Percentiles rank a stretch among this genome's conserved stretches.
Conservation (phyloP, 176 grass and related monocot species). For the Dendrocalamus sinicus region DNA sequence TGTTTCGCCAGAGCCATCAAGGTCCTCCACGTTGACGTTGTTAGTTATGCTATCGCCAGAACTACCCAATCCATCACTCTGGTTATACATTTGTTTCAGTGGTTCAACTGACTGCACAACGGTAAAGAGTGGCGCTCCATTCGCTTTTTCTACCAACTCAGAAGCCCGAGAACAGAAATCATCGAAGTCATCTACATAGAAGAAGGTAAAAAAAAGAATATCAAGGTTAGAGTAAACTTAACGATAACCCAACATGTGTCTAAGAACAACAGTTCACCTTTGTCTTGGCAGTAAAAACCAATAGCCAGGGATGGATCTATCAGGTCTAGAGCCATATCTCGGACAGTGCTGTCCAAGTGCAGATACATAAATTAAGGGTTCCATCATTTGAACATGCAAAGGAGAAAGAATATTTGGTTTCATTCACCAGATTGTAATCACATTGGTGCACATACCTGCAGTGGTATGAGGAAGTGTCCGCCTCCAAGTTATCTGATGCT, state of each 20-base stretch:
- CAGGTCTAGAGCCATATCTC: conserved; percentile 77
- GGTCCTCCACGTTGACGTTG: conserved; percentile 50
- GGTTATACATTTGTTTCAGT: conserved; percentile 46
- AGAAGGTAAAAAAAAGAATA: not conserved
- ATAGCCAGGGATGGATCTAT: conserved; percentile 95
- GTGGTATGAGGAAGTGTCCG: conserved; percentile 87
- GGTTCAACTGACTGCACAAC: conserved; percentile 59
- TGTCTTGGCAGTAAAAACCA: conserved; percentile 88
- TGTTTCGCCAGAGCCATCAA: conserved; percentile 50
- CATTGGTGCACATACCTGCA: conserved; percentile 70
- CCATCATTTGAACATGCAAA: conserved; percentile 6
- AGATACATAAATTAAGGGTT: not conserved
- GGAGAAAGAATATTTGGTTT: not conserved
- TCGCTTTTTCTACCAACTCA: conserved; percentile 66
- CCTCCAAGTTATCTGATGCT: conserved; percentile 66
- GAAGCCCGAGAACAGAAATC: conserved; percentile 86
- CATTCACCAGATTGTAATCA: conserved; percentile 30
- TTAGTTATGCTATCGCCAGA: conserved; percentile 37
- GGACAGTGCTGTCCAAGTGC: conserved; percentile 57
- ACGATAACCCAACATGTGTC: not conserved
- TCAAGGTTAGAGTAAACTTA: not conserved
- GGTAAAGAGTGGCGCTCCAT: conserved; percentile 89
- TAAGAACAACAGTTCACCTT: conserved; percentile 53
- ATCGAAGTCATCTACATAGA: conserved; percentile 73
- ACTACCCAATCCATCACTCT: conserved; percentile 40